Percentiles rank a stretch among this genome's conserved stretches.
Conservation (phyloP, 2,329 filamentous ascomycete species). For the Penicillium thymicola region DNA sequence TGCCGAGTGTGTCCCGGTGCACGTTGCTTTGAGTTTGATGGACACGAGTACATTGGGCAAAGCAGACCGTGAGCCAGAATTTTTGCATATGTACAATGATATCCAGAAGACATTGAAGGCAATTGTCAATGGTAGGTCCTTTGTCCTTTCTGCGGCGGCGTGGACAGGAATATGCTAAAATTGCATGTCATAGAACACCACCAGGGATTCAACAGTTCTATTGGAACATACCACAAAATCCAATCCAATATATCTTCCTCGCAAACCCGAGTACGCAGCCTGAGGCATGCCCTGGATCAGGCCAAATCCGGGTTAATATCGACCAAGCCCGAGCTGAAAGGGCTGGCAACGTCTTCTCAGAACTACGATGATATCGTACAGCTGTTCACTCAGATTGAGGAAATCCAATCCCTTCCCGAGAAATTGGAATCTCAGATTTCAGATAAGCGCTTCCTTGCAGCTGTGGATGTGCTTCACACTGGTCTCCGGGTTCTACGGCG, state of each 20-base stretch:
- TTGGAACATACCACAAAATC: constrained; percentile 98
- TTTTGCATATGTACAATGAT: constrained; percentile 77
- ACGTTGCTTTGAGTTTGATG: constrained; percentile 90
- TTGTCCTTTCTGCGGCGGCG: constrained; percentile 9
- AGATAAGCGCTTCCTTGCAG: constrained; percentile 89
- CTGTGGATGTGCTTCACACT: constrained; percentile 87
- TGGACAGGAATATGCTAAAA: constrained; percentile 9
- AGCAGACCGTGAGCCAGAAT: constrained; percentile 81
- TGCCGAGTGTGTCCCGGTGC: constrained; percentile 85
- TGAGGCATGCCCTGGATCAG: constrained; percentile 78
- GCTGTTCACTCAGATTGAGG: constrained; percentile 77
- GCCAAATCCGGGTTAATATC: constrained; percentile 79
- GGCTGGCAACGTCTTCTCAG: constrained; percentile 80
- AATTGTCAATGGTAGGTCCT: constrained; percentile 72
- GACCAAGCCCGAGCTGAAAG: constrained; percentile 87
- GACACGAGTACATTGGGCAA: constrained; percentile 90
- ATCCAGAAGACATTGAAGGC: constrained; percentile 90
- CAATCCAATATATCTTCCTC: constrained; percentile 87
- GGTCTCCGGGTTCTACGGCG: constrained; percentile 78
- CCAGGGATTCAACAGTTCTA: constrained; percentile 98
- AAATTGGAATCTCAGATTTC: constrained; percentile 92
- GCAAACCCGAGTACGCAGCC: constrained; percentile 74
- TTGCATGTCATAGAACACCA: constrained; percentile 67
- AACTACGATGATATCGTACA: constrained; percentile 88
- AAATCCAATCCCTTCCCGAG: constrained; percentile 83